Conservation (phyloP, 371 early-diverging fungal genomes). For the Funneliformis caledonium region DNA sequence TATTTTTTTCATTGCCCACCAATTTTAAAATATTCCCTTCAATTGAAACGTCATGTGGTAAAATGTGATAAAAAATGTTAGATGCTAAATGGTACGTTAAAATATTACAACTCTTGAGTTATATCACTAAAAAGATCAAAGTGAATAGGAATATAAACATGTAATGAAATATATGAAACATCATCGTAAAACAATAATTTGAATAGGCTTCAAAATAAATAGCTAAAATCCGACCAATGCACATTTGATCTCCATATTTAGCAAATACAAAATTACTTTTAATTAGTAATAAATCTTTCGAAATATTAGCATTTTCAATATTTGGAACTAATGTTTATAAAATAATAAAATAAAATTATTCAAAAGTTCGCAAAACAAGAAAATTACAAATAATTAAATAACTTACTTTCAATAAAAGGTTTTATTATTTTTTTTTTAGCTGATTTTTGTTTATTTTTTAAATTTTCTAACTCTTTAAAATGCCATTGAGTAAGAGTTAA, state of each 20-base stretch:
- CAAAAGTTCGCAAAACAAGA: not conserved
- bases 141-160: not conserved
- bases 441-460: not conserved
- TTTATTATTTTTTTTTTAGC: not conserved
- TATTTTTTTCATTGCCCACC: no score
- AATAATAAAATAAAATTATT: not conserved
- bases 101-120: not conserved
- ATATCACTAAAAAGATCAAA: slow-evolving; percentile 1
- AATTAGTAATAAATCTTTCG: not conserved
- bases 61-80: no score
- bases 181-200: not conserved
- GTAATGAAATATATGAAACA: slow-evolving; percentile 8
- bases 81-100: no score
- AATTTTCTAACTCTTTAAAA: not conserved
- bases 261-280: not conserved
- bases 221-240: not conserved
- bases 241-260: not conserved
- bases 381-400: not conserved
- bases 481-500: not conserved
- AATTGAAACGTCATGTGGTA: no score
- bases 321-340: not conserved
- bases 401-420: not conserved
- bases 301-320: slow-evolving; percentile 13
- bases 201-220: slow-evolving; percentile 2
- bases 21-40: no score